Conservation (phyloP, 305 asterid genomes). For the Ilex paraguariensis region DNA sequence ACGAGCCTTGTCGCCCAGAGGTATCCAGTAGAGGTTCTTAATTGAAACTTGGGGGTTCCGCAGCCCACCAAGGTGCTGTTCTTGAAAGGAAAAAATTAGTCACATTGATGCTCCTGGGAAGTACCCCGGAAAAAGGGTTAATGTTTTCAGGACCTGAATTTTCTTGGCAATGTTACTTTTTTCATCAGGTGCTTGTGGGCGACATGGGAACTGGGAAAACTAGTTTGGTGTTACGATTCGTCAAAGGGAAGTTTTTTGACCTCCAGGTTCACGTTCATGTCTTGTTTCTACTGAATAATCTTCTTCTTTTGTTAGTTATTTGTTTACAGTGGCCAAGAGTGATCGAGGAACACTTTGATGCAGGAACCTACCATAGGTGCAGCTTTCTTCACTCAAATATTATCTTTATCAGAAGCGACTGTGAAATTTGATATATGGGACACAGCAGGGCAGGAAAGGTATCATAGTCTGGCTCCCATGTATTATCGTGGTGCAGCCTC, state of each 20-base stretch:
- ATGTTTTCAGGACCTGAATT: not conserved
- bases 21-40: not conserved
- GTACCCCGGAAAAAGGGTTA: not conserved
- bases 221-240: not conserved
- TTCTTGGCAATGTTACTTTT: not conserved
- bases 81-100: not conserved
- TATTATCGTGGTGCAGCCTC: not conserved
- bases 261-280: not conserved
- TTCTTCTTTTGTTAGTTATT: not conserved
- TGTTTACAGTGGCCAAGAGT: not conserved
- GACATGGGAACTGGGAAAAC: not conserved
- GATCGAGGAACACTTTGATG: not conserved
- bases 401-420: not conserved
- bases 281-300: not conserved
- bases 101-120: not conserved
- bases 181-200: not conserved
- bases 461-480: not conserved
- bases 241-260: not conserved
- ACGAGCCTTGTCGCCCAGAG: no score
- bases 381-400: not conserved
- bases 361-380: not conserved
- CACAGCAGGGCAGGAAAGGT: not conserved
- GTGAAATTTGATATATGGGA: not conserved
- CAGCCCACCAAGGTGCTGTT: not conserved
- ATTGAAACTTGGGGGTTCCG: not conserved